Percentiles rank a stretch among this genome's conserved stretches.
phyloP scores from a whole-genome alignment of 768 basidiomycete genomes.

The Chalciporus pseudorubinellus region DNA sequence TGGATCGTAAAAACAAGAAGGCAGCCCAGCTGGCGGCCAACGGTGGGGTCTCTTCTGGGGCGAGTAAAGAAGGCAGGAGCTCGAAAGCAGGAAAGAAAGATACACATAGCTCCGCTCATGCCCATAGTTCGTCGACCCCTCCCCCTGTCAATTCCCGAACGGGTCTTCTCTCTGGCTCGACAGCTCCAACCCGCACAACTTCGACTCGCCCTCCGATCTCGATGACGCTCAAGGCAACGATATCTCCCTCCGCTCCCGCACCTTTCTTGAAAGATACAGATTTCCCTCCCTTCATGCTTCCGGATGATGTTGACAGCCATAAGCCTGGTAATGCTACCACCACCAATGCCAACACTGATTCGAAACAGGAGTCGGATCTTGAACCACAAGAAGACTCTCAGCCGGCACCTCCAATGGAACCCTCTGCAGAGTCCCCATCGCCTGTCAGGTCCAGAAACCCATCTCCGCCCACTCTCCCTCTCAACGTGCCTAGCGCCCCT shows the following conservation, averaged over 20 bases:
- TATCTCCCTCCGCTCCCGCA: conserved; percentile 76
- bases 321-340: background rate
- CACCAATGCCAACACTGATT: conserved; percentile 3
- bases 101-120: conserved; percentile 22
- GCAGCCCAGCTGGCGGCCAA: conserved; percentile 70
- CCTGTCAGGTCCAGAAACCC: conserved; percentile 26
- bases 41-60: conserved; percentile 35
- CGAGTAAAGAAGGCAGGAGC: conserved; percentile 30
- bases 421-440: conserved; percentile 8
- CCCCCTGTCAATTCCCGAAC: conserved; percentile 14
- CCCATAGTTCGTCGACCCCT: conserved; percentile 9
- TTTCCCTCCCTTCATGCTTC: conserved; percentile 63
- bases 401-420: background rate
- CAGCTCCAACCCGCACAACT: conserved; percentile 59
- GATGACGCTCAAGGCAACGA: conserved; percentile 67
- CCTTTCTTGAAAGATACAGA: conserved; percentile 75
- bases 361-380: conserved; percentile 11
- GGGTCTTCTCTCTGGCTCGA: conserved; percentile 50
- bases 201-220: conserved; percentile 59
- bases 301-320: conserved; percentile 52
- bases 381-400: conserved; percentile 5
- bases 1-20: conserved; percentile 98
- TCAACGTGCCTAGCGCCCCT: conserved; percentile 48
- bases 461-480: conserved; percentile 52
- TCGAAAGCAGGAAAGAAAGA: conserved; percentile 40